These are phyloP conservation scores for Viola odorata DNA, from an alignment of 345 rosid genomes.

Conservation along the genomic window DNA sequence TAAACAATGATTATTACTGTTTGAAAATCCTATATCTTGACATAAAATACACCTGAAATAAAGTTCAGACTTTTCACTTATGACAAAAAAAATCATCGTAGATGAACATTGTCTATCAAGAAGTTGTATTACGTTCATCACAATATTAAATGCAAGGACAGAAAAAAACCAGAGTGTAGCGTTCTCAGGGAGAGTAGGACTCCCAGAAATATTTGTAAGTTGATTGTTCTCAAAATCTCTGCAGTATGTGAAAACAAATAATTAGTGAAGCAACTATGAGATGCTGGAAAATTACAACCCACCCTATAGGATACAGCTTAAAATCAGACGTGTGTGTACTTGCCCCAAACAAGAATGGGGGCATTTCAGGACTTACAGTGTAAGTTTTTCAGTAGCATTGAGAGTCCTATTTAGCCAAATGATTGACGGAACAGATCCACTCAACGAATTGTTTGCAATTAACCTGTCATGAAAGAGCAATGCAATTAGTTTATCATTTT, in stretches of 20 bases:
- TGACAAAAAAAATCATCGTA: background rate
- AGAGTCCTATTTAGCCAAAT: slow-evolving; percentile 65
- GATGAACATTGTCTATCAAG: background rate
- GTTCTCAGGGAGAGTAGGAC: slow-evolving; percentile 55
- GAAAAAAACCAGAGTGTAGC: slow-evolving; percentile 71
- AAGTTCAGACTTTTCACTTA: background rate
- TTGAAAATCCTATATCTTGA: background rate
- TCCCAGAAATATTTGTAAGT: slow-evolving; percentile 52
- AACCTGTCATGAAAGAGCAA: slow-evolving; percentile 49
- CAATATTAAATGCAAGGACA: slow-evolving; percentile 13
- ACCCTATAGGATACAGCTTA: background rate
- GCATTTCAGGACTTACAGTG: slow-evolving; percentile 48
- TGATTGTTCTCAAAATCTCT: slow-evolving; percentile 80
- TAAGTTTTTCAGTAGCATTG: slow-evolving; percentile 45
- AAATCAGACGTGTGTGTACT: background rate
- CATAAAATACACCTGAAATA: no score
- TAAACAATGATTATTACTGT: background rate
- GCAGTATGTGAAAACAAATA: slow-evolving; percentile 16
- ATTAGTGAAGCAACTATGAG: slow-evolving; percentile 8
- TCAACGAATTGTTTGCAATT: slow-evolving; percentile 68
- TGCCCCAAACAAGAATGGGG: background rate
- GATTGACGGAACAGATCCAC: slow-evolving; percentile 57
- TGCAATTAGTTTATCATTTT: slow-evolving; percentile 9
- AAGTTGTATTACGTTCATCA: no score
- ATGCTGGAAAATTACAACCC: slow-evolving; percentile 3